Conservation (phyloP, 2,329 filamentous ascomycete species). For the Arthroderma sp. region DNA sequence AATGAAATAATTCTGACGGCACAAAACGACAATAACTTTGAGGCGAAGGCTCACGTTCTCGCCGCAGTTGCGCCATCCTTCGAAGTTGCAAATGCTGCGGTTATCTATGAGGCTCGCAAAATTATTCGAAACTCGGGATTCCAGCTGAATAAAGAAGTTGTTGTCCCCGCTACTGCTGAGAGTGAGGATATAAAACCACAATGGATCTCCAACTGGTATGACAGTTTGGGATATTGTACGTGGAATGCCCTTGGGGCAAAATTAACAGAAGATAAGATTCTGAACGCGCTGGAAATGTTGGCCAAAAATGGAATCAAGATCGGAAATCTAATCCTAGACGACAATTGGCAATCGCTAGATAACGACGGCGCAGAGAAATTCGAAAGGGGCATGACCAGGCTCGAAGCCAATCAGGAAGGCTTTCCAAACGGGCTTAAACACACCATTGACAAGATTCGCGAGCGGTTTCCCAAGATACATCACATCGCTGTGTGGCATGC, state of each 20-base stretch:
- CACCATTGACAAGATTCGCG: constrained; percentile 55
- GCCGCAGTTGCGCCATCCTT: constrained; percentile 60
- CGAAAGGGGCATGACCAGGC: constrained; percentile 55
- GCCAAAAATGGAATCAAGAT: constrained; percentile 61
- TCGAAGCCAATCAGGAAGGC: constrained; percentile 66
- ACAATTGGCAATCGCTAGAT: constrained; percentile 82
- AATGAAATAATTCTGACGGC: constrained; percentile 57
- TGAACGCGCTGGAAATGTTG: constrained; percentile 59
- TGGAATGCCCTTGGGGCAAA: constrained; percentile 87
- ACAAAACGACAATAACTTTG: constrained; percentile 51
- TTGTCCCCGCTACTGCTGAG: constrained; percentile 30
- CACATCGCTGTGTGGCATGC: constrained; percentile 94
- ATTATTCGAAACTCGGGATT: constrained; percentile 18
- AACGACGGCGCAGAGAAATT: constrained; percentile 41
- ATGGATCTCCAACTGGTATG: constrained; percentile 83
- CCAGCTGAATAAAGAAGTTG: neutral
- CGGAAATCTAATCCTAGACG: constrained; percentile 83
- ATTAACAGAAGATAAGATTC: constrained; percentile 67
- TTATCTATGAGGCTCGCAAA: constrained; percentile 76
- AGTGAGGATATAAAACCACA: constrained; percentile 39
- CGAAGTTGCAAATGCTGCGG: constrained; percentile 62
- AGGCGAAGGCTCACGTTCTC: constrained; percentile 49
- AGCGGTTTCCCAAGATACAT: constrained; percentile 56
- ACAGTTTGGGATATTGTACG: constrained; percentile 87
- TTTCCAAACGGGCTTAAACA: constrained; percentile 72